phyloP scores from a whole-genome alignment of 2,329 filamentous ascomycete genomes.

The Colletotrichum salicis region DNA sequence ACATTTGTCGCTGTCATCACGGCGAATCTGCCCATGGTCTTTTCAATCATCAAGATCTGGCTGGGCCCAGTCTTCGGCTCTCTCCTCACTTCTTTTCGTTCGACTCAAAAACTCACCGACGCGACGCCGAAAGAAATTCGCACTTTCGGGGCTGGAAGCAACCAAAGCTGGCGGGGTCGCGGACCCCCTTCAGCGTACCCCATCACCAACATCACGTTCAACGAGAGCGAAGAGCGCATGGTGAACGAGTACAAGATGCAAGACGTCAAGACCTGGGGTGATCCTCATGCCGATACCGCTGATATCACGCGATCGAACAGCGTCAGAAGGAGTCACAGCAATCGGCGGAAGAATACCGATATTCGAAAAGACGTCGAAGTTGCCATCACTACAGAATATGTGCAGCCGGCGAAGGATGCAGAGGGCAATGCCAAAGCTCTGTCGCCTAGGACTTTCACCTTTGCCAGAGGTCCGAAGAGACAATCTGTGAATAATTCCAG shows the following conservation, averaged over 20 bases:
- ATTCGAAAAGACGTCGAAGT: neutral
- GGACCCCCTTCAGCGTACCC: conserved; percentile 47
- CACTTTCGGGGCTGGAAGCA: conserved; percentile 40
- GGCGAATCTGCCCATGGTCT: neutral
- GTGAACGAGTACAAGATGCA: conserved; percentile 55
- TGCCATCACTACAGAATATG: neutral
- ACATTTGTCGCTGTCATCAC: neutral
- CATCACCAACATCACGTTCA: conserved; percentile 52
- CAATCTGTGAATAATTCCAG: neutral
- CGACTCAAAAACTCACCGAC: neutral
- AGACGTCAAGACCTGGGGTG: conserved; percentile 16
- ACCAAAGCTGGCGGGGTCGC: conserved; percentile 44
- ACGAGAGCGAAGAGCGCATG: conserved; percentile 52
- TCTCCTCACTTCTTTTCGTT: neutral
- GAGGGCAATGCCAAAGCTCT: neutral
- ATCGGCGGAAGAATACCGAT: neutral
- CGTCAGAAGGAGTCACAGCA: neutral
- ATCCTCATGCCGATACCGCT: conserved; percentile 59
- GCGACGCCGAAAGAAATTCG: neutral
- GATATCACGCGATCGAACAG: neutral
- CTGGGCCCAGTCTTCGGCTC: neutral
- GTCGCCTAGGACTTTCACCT: neutral
- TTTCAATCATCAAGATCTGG: neutral
- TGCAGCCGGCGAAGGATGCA: neutral
- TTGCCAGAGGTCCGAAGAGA: neutral